Evolutionary conservation across 768 basidiomycete genomes (phyloP).

Genomic region (Omphalotus guepiniiformis): DNA sequence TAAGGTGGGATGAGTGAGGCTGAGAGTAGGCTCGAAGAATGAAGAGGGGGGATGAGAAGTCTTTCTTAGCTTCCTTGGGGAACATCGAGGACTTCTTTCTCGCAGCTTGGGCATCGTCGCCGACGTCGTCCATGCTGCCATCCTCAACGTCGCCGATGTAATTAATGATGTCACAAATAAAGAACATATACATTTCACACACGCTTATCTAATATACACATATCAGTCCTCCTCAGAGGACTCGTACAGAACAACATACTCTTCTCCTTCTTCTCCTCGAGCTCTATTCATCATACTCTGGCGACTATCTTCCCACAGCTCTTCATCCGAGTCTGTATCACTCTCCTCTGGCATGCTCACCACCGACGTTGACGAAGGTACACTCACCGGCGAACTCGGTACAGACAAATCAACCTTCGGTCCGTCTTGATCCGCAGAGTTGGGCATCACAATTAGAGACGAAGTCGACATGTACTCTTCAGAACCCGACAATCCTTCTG

Average conservation of each 20-base stretch:
- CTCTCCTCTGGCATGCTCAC: constrained; percentile 20
- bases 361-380: constrained; percentile 4
- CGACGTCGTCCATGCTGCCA: too few species aligned
- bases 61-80: too few species aligned
- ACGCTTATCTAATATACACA: too few species aligned
- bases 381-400: constrained; percentile 7
- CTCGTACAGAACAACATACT: constrained; percentile 74
- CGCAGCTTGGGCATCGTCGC: too few species aligned
- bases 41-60: too few species aligned
- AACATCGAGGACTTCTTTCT: too few species aligned
- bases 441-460: constrained; percentile 69
- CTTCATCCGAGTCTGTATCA: constrained; percentile 45
- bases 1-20: too few species aligned
- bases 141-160: too few species aligned
- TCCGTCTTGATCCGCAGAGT: constrained; percentile 22
- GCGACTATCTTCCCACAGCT: constrained; percentile 57
- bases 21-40: too few species aligned
- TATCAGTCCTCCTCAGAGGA: constrained; percentile 51
- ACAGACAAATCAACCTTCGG: constrained; percentile 5
- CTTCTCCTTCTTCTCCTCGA: constrained; percentile 30
- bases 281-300: constrained; percentile 26
- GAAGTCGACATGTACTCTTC: constrained; percentile 52
- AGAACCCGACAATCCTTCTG: constrained; percentile 17
- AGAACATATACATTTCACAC: too few species aligned
- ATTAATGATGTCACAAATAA: too few species aligned